Base-by-base conservation (phyloP, 2,329 filamentous ascomycete species). In the Chrysoporthe deuterocubensis region DNA sequence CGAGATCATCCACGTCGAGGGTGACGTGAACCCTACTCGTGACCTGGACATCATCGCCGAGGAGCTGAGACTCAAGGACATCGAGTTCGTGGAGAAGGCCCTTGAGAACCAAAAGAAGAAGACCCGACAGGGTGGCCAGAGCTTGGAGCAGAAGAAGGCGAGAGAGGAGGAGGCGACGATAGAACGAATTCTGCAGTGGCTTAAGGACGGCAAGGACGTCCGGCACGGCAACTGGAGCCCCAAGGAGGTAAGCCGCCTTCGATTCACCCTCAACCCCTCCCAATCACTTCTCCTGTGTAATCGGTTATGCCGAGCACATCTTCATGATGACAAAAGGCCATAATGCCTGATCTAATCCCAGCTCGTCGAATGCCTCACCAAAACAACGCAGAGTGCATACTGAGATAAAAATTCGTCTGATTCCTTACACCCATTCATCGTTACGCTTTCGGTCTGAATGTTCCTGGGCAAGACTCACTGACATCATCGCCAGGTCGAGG, bases 1-100 rank as follows among this genome's bases (percentile, higher is more conserved):
- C 69, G 96, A 99, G 83, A 99, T 99, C 76, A 98, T 97, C 75
- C 96, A 99, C 87, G 94, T 99, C 73, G 96, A 99, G 86, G 96
- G 96, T 79, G 96, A 99, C 76, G 96, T 99, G 75, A 92, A 99
- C 82, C 96, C 96, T 44, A 88, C 92, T 70, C 91, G 96, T 78
- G 96, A 99, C 85, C 82, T 99, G 74, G 92, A 93, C 77, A 99
- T 99, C 80, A 98, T 99, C 82, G 93, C 90, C 79, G 94, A 98
- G 78, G 96, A 99, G 84, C 85, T 99, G 77, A 90, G 95, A 71
- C 90, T 97, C 80, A 99, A 99, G 85, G 96, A 99, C 82, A 97
- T 97, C 72, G 96, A 99, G 84, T 99, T 98, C 78, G 90, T 92
- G 69, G 94, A 97, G 84, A 99, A 99, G 87, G 92, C 94, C 4